Base-by-base conservation (phyloP, 1,284 basidiomycete species). In the Sporisorium scitamineum region DNA sequence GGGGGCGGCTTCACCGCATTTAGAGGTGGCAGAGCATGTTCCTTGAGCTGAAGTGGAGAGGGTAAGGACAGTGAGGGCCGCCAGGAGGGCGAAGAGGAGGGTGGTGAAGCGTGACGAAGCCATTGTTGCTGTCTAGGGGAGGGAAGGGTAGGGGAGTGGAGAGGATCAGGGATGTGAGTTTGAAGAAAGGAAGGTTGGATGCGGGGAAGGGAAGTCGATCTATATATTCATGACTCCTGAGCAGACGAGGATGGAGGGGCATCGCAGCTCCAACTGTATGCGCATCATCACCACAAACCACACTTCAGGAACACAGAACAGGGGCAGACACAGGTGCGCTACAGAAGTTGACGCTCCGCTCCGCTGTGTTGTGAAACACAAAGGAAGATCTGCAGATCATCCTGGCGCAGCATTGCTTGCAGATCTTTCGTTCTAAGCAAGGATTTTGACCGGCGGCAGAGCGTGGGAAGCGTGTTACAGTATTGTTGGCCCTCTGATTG, bases 1-100 rank as follows among this genome's bases (percentile, higher is more conserved):
- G 14, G 75, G 75, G 2, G 75, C 63, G 6, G 61, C 34, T 6
- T 41, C 27, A 16, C 52, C 56, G 44, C 75, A 77, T n/a, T 63
- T 54, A 16, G 52, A 54, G 27, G 60, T 57, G 18, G 75, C 53
- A 11, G 60, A 60, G 47, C 75, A 77, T 34, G 55, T 57, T 27
- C 18, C 16, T n/a, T 59, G 53, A 4, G 72, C 67, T 0, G 53
- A 54, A 2, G 39, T 53, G 32, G 48, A 37, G 39, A 53, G 22
- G 22, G 68, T 58, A 16, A 74, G 51, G 41, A 63, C 26, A 2
- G 61, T 18, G 41, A 63, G 55, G 7, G 61, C 45, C n/a, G 54
- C 61, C 22, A 64, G 20, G 29, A 65, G 55, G 47, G 63, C 59
- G 10, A 73, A 24, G 5, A 68, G 44, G 8, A 73, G 59, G 13